These are phyloP conservation scores for Spergularia marina DNA, from an alignment of 148 eudicot species.

Conservation along the genomic window DNA sequence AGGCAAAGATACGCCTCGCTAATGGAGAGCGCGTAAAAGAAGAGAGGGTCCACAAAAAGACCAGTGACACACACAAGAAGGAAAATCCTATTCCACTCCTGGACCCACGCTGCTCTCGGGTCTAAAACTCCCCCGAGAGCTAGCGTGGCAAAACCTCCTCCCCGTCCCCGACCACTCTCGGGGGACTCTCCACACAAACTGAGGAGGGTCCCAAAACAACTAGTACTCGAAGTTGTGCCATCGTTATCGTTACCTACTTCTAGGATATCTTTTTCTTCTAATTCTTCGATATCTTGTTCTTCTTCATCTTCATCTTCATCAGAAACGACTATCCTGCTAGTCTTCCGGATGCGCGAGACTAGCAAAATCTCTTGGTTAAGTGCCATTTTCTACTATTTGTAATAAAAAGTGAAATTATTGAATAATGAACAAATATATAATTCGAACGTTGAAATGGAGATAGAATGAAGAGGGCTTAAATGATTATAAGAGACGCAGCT, in stretches of 20 bases:
- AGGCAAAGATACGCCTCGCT: conserved; percentile 70
- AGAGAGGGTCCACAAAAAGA: conserved; percentile 81
- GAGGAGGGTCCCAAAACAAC: conserved; percentile 11
- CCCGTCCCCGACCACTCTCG: neutral
- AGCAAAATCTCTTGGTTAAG: conserved; percentile 23
- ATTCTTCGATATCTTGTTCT: neutral
- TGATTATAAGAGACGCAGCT: conserved; percentile 21
- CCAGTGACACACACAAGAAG: conserved; percentile 70
- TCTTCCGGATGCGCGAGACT: conserved; percentile 14
- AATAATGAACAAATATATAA: neutral
- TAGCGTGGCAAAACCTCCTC: conserved; percentile 10
- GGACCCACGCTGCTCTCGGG: conserved; percentile 70
- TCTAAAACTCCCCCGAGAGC: conserved; percentile 39
- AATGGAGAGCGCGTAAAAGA: conserved; percentile 77
- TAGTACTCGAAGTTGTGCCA: neutral
- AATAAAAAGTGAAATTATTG: neutral
- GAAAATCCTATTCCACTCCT: conserved; percentile 83
- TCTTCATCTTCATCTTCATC: conserved; percentile 18
- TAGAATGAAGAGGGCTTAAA: conserved; percentile 9
- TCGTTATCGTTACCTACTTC: neutral
- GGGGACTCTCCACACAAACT: conserved; percentile 20
- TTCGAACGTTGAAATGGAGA: conserved; percentile 3
- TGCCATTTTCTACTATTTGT: conserved; percentile 5
- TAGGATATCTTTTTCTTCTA: neutral
- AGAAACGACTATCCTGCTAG: neutral